Conservation (phyloP, 495 filamentous ascomycete species). For the Tetracladium setigerum region DNA sequence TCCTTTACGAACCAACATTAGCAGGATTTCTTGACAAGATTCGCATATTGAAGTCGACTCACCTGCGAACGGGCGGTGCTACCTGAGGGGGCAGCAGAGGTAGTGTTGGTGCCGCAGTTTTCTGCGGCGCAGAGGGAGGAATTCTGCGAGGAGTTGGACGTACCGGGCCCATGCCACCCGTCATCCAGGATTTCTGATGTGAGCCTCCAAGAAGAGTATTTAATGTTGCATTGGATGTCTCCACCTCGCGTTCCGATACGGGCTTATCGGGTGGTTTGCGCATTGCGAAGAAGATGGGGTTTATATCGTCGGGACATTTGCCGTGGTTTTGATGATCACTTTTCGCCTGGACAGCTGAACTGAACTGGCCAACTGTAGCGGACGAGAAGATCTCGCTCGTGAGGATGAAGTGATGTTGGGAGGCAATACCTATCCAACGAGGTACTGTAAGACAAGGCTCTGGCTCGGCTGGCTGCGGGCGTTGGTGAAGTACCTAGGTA, state of each 20-base stretch:
- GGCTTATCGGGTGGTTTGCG: conserved; percentile 22
- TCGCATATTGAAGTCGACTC: background rate
- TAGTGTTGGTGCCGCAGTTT: background rate
- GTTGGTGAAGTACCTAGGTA: too few species aligned
- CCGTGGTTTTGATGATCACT: background rate
- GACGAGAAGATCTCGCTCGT: too few species aligned
- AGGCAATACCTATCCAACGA: too few species aligned
- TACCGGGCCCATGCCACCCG: conserved; percentile 25
- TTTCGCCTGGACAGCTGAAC: too few species aligned
- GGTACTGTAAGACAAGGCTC: too few species aligned
- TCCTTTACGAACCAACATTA: conserved; percentile 11
- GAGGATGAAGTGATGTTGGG: too few species aligned
- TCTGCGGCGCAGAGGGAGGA: background rate
- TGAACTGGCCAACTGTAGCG: too few species aligned
- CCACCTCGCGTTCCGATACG: conserved; percentile 35
- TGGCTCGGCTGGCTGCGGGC: too few species aligned
- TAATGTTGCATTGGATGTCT: conserved; percentile 61
- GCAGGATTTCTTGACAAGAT: too few species aligned
- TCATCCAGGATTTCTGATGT: conserved; percentile 63
- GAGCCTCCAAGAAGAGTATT: conserved; percentile 54
- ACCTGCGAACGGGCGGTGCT: background rate
- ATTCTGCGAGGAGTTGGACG: conserved; percentile 29
- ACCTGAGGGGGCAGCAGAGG: background rate
- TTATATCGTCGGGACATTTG: background rate
- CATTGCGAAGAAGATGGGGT: conserved; percentile 14